Base-by-base conservation (phyloP, 2,329 filamentous ascomycete genomes). In the Pseudocercospora eumusae region DNA sequence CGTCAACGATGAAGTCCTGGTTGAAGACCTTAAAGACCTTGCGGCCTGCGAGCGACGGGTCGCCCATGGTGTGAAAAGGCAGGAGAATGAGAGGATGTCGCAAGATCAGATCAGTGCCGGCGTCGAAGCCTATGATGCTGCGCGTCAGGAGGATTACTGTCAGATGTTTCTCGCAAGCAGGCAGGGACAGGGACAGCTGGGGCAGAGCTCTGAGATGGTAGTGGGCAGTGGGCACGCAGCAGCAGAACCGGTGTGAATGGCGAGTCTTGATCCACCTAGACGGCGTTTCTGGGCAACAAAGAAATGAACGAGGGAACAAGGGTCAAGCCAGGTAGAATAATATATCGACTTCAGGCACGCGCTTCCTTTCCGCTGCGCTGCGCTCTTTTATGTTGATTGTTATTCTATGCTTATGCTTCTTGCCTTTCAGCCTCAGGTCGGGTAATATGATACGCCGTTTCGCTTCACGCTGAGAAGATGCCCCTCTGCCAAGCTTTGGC, bases 1-100 rank as follows among this genome's bases (percentile, higher is more conserved):
- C 93, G 77, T 98, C 95, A 74, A 98, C 95, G 71, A 97, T 88
- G 76, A 99, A 99, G 82, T 99, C 95, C 76, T 99, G 95, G 84
- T 97, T 97, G 82, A 99, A 99, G 77, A 99, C 93, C 88, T 96
- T 96, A 85, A 96, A 97, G 79, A 93, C 86, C 85, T 96, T 97
- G 80, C 92, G 89, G 75, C 87, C 87, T 66, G 81, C 79, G 64
- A 87, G 78, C 42, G 61, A 59, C n/a, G 67, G 67, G 71, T 87
- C 84, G 68, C 81, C 78, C 85, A 88, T 88, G 73, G 61, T 75
- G 60, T 40, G 52, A 13, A 25, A 15, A 20, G 4, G 44, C 9
- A 4, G 2, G 23, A 25, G 13, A 49, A 13, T 21, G 44, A 8
- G 20, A 25, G 44, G 20, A 21, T 23, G 44, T 49, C 44, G 44